Evolutionary conservation across 352 stramenopile genomes (phyloP).

Genomic region (Globisporangium rhizosaccharum): DNA sequence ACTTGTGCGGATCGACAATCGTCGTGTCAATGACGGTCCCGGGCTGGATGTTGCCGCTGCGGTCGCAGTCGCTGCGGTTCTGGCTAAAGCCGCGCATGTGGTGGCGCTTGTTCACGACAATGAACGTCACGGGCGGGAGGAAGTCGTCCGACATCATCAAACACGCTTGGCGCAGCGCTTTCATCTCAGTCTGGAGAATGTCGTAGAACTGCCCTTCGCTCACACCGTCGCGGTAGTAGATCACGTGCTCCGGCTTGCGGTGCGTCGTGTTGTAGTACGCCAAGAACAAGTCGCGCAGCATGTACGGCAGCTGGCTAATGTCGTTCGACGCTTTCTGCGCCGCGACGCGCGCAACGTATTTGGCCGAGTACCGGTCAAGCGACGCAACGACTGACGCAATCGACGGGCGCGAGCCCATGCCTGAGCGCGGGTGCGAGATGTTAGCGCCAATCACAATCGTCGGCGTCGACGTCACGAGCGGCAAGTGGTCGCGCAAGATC

Average conservation of each 20-base stretch:
- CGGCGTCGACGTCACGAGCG: conserved; percentile 29
- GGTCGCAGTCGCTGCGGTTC: conserved; percentile 19
- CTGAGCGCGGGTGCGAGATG: conserved; percentile 60
- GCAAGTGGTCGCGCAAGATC: conserved; percentile 36
- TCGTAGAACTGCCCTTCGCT: conserved; percentile 80
- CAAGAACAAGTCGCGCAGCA: conserved; percentile 72
- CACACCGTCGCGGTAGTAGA: conserved; percentile 87
- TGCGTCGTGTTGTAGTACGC: conserved; percentile 67
- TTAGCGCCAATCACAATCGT: conserved; percentile 83
- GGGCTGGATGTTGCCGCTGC: conserved; percentile 35
- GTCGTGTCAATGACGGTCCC: conserved; percentile 54
- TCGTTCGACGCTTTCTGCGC: conserved; percentile 44
- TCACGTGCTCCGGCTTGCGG: conserved; percentile 68
- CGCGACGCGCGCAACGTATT: conserved; percentile 57
- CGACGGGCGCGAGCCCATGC: conserved; percentile 48
- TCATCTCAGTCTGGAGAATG: conserved; percentile 62
- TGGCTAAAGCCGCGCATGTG: conserved; percentile 49
- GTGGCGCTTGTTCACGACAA: conserved; percentile 68
- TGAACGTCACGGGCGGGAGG: conserved; percentile 56
- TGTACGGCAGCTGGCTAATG: conserved; percentile 49
- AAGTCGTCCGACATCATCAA: conserved; percentile 41
- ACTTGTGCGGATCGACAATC: conserved; percentile 54
- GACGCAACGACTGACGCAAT: conserved; percentile 81
- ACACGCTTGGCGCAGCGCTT: conserved; percentile 38
- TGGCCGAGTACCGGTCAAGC: conserved; percentile 53